These are phyloP conservation scores for Zanthoxylum bungeanum DNA, from an alignment of 345 rosid species.

Conservation along the genomic window DNA sequence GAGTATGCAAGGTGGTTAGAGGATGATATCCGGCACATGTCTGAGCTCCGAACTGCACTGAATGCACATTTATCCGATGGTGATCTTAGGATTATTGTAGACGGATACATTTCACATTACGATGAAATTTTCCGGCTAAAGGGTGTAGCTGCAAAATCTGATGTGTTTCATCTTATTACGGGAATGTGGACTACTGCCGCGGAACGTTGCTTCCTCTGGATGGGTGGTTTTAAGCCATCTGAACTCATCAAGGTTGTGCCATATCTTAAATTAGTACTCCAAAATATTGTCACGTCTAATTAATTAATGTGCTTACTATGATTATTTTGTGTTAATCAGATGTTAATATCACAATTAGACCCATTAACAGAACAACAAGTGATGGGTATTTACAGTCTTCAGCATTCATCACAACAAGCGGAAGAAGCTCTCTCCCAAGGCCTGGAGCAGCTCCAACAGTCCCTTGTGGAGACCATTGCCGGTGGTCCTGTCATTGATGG, in stretches of 20 bases:
- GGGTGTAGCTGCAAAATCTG: conserved; percentile 66
- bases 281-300: no score
- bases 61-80: conserved; percentile 74
- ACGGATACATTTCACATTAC: conserved; percentile 75
- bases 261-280: no score
- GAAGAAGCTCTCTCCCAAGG: conserved; percentile 96
- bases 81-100: conserved; percentile 66
- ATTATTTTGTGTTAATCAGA: conserved; percentile 31
- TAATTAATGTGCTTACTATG: background rate
- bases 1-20: conserved; percentile 95
- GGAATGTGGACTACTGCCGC: conserved; percentile 92
- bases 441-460: conserved; percentile 88
- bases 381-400: conserved; percentile 88
- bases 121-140: conserved; percentile 84
- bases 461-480: conserved; percentile 77
- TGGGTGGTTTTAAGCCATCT: conserved; percentile 95
- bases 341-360: conserved; percentile 78
- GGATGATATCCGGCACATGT: conserved; percentile 80
- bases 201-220: conserved; percentile 97
- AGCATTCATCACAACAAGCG: conserved; percentile 91
- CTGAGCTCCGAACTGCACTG: conserved; percentile 70
- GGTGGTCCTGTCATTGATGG: conserved; percentile 54
- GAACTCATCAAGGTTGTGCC: conserved; percentile 96
- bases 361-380: conserved; percentile 88
- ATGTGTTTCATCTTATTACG: conserved; percentile 79